Conservation (phyloP, 2,329 filamentous ascomycete species). For the Penicillium sp. region DNA sequence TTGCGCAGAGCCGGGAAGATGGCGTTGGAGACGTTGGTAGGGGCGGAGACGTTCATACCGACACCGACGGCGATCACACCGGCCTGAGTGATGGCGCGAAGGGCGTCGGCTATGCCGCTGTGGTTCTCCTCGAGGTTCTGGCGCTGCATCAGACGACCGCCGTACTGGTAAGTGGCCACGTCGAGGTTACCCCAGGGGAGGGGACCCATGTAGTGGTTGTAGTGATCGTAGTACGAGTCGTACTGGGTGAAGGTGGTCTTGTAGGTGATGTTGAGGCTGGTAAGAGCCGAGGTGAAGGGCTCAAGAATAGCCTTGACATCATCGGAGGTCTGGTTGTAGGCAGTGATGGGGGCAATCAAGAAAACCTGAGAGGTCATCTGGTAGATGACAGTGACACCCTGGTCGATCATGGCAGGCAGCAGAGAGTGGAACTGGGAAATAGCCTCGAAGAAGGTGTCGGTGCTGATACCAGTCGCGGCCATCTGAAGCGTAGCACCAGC, state of each 20-base stretch:
- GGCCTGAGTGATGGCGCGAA: conserved; percentile 37
- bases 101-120: conserved; percentile 30
- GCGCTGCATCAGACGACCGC: conserved; percentile 40
- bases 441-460: conserved; percentile 55
- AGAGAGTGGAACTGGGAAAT: conserved; percentile 53
- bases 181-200: conserved; percentile 31
- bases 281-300: conserved; percentile 48
- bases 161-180: conserved; percentile 31
- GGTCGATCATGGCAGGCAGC: conserved; percentile 54
- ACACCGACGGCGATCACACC: conserved; percentile 42
- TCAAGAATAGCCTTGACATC: conserved; percentile 50
- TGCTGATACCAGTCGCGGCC: conserved; percentile 31
- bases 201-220: conserved; percentile 34
- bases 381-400: conserved; percentile 54
- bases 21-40: conserved; percentile 40
- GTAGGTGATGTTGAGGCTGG: conserved; percentile 38
- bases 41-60: conserved; percentile 41
- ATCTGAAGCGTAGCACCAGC: conserved; percentile 51
- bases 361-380: conserved; percentile 55
- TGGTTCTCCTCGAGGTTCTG: conserved; percentile 33
- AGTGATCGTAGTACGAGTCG: conserved; percentile 38
- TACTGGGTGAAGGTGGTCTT: conserved; percentile 30
- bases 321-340: conserved; percentile 48
- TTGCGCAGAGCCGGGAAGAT: conserved; percentile 45
- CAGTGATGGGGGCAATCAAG: conserved; percentile 50